Evolutionary conservation across 495 filamentous ascomycete species (phyloP), one percentile per base, ranked within the genome.

Genomic region (Neurospora sp.): DNA sequence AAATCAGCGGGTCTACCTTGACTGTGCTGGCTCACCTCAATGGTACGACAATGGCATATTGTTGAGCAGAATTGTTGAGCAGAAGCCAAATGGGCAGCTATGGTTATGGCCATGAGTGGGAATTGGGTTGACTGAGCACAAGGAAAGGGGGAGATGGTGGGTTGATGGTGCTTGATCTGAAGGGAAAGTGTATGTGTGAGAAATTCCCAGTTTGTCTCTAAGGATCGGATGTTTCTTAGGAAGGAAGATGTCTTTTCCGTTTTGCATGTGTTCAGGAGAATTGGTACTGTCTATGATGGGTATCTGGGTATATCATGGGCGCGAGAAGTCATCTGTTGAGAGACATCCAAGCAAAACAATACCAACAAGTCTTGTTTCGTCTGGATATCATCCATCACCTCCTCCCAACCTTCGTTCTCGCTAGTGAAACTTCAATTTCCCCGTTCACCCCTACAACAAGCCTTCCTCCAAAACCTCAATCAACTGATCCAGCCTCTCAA

Each of bases 381-480:
- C 20, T 22, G 20, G 10, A 53, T 59, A 59, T 27, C 48, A 59
- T 59, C 10, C 20, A 14, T 27, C 48, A 31, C 20, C 20, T 59
- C 44, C 44, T 42, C 42, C n/a, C 42, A 46, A 20, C 42, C 42
- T 42, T 42, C 3, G 18, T 46, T 42, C 41, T 42, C 41, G 41
- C 41, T 42, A 3, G 41, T 42, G 41, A 8, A 42, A 42, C 42
- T 10, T 10, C 3, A 9, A 20, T 10, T 46, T 46, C 42, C 42
- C 41, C 42, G 18, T 46, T 59, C 22, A 59, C 11, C 11, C 1
- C 20, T 86, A 89, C 42, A 85, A 82, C 76, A 93, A 91, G 1
- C 92, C 92, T 0, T 83, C 79, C 70, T 94, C 91, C 3, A 95
- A 84, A 7, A 93, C 86, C 22, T 85, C 85, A 66, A 94, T 85